Evolutionary conservation across 1,139 yeast species (phyloP), one percentile per base, ranked within the genome.

Genomic region (Keqinozyma sinolaborantium): DNA sequence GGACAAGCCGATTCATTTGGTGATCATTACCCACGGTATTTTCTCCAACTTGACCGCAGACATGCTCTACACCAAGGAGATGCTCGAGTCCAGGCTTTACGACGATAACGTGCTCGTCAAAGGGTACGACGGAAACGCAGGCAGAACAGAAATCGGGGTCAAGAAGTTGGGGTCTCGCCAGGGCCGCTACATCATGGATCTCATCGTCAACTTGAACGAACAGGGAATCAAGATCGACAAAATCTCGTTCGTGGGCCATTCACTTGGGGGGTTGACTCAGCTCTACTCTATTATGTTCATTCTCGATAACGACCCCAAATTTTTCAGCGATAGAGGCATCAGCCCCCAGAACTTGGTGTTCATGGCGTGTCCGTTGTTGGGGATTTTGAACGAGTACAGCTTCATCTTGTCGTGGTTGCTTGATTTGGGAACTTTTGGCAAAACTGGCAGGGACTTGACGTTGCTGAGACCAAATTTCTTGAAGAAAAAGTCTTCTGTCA

Each of bases 11-110:
- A 66, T 79, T 5, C 96, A 87, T 56, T 60, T 87, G 35, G 83
- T 86, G 13, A 67, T 87, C 1, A 47, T 92, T 10, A 85, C 96
- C 0, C 98, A 92, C 58, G 98, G 98, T 0, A 64, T 92, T 23
- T 95, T 88, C 52, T 85, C 97, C 0, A 92, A 92, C 50, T 75
- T 83, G 1, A 78, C 94, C 0, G 88, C 95, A 0, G 98, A 92
- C 54, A 75, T 92, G 92, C 69, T 83, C 25, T 92, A 83, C 48
- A 41, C 88, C 26, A 90, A 87, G 52, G 97, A 92, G 46, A 71
- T 76, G 42, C 70, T 92, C 5, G 95, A 87, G 44, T 49, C 55
- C 21, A 66, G 64, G 12, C 82, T 79, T 4, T n/a, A 11, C 10
- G 51, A 58, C 23, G 87, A 83, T 38, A 80, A 82, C 42, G 52